Percentiles rank a stretch among this genome's conserved stretches.
Evolutionary conservation across 2,329 filamentous ascomycete genomes (phyloP).

Genomic region (Dothideomycetes sp.): DNA sequence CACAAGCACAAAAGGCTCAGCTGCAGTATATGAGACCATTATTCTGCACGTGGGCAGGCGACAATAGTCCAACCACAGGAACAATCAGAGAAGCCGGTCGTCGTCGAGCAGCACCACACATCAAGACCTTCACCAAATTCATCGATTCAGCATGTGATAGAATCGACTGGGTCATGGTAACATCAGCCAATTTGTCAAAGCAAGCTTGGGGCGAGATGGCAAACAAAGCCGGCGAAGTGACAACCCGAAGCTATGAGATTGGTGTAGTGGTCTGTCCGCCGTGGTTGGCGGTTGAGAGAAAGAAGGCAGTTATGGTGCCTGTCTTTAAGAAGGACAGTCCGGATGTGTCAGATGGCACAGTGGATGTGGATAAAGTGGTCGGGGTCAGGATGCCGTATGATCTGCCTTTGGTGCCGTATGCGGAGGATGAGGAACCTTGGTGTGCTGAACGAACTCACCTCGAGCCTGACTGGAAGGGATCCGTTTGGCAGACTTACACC

Average conservation of each 20-base stretch:
- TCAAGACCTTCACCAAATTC: conserved; percentile 79
- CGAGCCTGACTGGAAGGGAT: conserved; percentile 53
- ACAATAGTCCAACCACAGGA: conserved; percentile 24
- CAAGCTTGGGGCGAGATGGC: conserved; percentile 73
- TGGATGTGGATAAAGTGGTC: conserved; percentile 36
- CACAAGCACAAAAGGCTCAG: conserved; percentile 61
- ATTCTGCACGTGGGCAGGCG: conserved; percentile 68
- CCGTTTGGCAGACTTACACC: conserved; percentile 28
- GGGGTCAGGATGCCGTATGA: conserved; percentile 77
- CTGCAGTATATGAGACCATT: conserved; percentile 61
- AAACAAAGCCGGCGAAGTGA: conserved; percentile 50
- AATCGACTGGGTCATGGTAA: conserved; percentile 79
- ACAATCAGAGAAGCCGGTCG: conserved; percentile 46
- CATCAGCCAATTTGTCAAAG: conserved; percentile 83
- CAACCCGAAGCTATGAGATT: conserved; percentile 73
- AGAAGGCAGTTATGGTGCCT: conserved; percentile 52
- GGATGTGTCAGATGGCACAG: conserved; percentile 13
- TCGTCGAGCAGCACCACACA: conserved; percentile 68
- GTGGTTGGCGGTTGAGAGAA: conserved; percentile 29
- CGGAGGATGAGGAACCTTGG: conserved; percentile 61
- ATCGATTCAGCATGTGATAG: conserved; percentile 24
- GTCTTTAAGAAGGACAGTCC: conserved; percentile 57
- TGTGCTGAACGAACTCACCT: conserved; percentile 53
- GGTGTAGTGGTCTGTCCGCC: conserved; percentile 76
- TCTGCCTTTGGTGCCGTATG: conserved; percentile 62